phyloP scores from a whole-genome alignment of 108 stramenopile genomes.

The Phaeodactylum tricornutum region DNA sequence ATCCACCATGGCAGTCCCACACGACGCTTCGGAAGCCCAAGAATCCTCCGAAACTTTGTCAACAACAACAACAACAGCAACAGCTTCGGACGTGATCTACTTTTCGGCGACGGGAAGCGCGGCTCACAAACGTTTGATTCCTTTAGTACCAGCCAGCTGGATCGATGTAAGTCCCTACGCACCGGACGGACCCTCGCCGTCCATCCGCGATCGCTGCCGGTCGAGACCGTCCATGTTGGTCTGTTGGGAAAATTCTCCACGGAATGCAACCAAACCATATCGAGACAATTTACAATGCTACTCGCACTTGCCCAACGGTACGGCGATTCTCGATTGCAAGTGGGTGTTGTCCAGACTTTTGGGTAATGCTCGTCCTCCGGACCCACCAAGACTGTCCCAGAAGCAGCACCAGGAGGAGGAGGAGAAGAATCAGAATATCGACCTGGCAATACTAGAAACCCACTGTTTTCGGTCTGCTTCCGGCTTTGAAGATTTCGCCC shows the following conservation, averaged over 20 bases:
- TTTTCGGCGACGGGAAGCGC: slow-evolving; percentile 34
- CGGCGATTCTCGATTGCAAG: slow-evolving; percentile 55
- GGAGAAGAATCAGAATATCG: slow-evolving; percentile 9
- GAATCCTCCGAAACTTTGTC: no score
- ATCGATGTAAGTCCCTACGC: slow-evolving; percentile 12
- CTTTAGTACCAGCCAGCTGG: slow-evolving; percentile 39
- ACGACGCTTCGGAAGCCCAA: no score
- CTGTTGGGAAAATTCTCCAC: slow-evolving; percentile 81
- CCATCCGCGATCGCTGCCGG: not conserved
- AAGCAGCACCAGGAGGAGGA: no score
- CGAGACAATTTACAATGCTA: slow-evolving; percentile 44
- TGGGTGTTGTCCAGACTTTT: slow-evolving; percentile 68
- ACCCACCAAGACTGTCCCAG: no score
- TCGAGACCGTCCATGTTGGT: slow-evolving; percentile 16
- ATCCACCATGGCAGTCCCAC: no score
- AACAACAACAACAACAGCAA: no score
- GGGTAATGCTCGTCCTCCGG: slow-evolving; percentile 4
- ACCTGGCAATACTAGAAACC: slow-evolving; percentile 38
- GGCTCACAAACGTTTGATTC: slow-evolving; percentile 30
- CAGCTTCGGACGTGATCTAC: no score
- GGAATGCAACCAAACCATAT: slow-evolving; percentile 37
- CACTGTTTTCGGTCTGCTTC: slow-evolving; percentile 53
- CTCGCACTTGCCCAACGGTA: slow-evolving; percentile 76
- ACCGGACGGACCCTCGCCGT: not conserved
- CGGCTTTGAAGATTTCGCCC: slow-evolving; percentile 36